These are phyloP conservation scores for Aspergillus sp. DNA, from an alignment of 2,329 filamentous ascomycete genomes.

Conservation along the genomic window DNA sequence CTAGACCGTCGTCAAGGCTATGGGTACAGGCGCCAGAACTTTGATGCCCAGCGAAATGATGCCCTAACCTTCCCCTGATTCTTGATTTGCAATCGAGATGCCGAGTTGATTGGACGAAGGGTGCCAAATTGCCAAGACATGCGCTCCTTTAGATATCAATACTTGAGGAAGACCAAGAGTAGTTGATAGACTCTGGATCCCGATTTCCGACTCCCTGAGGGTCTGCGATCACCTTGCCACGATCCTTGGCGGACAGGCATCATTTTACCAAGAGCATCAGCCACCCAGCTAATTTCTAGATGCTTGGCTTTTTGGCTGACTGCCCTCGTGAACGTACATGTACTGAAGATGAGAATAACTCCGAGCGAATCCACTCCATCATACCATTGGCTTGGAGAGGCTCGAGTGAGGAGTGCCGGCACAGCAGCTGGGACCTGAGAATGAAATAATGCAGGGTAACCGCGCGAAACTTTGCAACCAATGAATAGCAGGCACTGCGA, in stretches of 20 bases:
- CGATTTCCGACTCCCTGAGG: no score
- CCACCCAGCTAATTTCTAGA: background rate
- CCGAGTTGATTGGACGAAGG: background rate
- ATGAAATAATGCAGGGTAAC: background rate
- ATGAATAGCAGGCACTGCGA: background rate
- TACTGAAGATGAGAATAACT: background rate
- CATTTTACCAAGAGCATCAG: conserved; percentile 3
- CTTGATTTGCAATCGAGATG: background rate
- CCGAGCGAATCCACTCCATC: background rate
- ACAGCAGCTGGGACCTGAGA: background rate
- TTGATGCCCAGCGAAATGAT: conserved; percentile 1
- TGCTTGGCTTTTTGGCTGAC: no score
- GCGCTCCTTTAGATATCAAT: background rate
- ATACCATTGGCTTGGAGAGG: background rate
- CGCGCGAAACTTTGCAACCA: background rate
- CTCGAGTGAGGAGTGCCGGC: background rate
- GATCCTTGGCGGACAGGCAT: conserved; percentile 5
- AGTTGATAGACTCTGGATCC: no score
- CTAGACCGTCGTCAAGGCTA: background rate
- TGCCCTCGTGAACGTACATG: background rate
- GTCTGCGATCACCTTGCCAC: background rate
- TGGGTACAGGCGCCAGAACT: background rate
- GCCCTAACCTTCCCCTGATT: conserved; percentile 6
- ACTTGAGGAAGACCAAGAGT: background rate
- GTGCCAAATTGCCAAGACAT: conserved; percentile 4